Conservation (phyloP, 2,329 filamentous ascomycete species). For the Fonsecaea monophora region DNA sequence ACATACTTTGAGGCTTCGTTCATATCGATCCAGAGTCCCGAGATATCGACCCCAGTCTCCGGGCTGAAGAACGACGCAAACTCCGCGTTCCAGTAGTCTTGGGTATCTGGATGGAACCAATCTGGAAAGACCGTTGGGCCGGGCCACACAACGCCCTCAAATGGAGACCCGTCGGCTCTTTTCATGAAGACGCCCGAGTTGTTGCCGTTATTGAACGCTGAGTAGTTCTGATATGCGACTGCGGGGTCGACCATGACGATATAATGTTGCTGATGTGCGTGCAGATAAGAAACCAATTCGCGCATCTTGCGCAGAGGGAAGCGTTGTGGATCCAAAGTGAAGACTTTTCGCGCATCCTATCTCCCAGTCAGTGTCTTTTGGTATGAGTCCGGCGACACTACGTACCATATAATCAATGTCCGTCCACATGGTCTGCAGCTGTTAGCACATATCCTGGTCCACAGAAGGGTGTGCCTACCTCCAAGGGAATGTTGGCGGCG, state of each 20-base stretch:
- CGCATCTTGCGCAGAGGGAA: slow-evolving; percentile 60
- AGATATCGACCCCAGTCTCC: slow-evolving; percentile 72
- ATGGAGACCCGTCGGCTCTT: slow-evolving; percentile 47
- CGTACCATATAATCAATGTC: slow-evolving; percentile 38
- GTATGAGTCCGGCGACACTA: slow-evolving; percentile 11
- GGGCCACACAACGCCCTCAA: slow-evolving; percentile 49
- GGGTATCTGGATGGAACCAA: slow-evolving; percentile 73
- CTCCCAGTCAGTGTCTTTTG: slow-evolving; percentile 4
- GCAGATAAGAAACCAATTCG: slow-evolving; percentile 70
- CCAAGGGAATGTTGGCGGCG: slow-evolving; percentile 49
- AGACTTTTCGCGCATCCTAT: slow-evolving; percentile 40
- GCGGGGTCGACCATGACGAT: slow-evolving; percentile 76
- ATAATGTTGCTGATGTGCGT: slow-evolving; percentile 71
- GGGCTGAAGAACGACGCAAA: slow-evolving; percentile 70
- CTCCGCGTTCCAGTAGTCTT: slow-evolving; percentile 73
- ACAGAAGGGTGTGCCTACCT: slow-evolving; percentile 16
- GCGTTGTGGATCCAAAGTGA: slow-evolving; percentile 48
- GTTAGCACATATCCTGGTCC: slow-evolving; percentile 3
- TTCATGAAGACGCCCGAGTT: slow-evolving; percentile 54
- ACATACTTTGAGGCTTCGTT: slow-evolving; percentile 59
- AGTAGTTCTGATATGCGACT: slow-evolving; percentile 57
- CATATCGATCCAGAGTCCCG: slow-evolving; percentile 80
- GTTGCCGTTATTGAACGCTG: slow-evolving; percentile 66
- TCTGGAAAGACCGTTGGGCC: slow-evolving; percentile 71
- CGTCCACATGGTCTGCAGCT: slow-evolving; percentile 51